Evolutionary conservation across 805 yeast species (phyloP).

Genomic region (Starmerella stellata): DNA sequence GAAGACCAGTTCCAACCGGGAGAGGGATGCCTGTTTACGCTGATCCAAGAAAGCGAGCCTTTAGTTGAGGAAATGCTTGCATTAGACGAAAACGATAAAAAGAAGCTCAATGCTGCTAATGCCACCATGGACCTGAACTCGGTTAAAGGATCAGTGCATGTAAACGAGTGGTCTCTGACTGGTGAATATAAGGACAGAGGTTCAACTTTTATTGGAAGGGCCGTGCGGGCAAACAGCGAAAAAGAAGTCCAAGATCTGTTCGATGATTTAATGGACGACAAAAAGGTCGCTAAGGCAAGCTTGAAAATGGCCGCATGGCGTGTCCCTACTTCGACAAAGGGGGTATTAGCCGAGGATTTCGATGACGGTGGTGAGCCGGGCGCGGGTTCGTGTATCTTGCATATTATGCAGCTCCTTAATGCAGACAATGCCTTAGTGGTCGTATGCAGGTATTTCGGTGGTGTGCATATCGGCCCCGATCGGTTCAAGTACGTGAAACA

Average conservation of each 20-base stretch:
- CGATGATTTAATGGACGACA: conserved; percentile 39
- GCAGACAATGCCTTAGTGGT: conserved; percentile 71
- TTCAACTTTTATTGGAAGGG: conserved; percentile 69
- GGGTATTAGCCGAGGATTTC: conserved; percentile 47
- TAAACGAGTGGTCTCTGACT: conserved; percentile 60
- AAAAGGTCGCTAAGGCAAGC: conserved; percentile 44
- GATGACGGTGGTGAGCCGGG: conserved; percentile 98
- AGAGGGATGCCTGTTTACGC: conserved; percentile 63
- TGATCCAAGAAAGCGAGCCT: conserved; percentile 33
- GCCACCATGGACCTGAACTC: conserved; percentile 13
- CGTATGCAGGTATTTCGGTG: conserved; percentile 87
- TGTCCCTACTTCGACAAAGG: conserved; percentile 35
- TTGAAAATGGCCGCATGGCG: conserved; percentile 86
- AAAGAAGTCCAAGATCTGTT: conserved; percentile 45
- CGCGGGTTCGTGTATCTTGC: conserved; percentile 76
- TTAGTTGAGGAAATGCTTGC: conserved; percentile 15
- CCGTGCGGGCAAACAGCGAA: conserved; percentile 42
- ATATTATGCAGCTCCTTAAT: conserved; percentile 49
- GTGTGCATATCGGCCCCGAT: conserved; percentile 79
- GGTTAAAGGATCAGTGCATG: conserved; percentile 5
- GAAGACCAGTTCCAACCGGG: conserved; percentile 38
- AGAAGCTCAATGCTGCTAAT: neutral
- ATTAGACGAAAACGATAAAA: neutral
- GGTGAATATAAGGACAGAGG: conserved; percentile 69
- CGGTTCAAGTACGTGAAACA: conserved; percentile 78